Evolutionary conservation across 1,139 yeast species (phyloP).

Genomic region (Yamadazyma kanchanaburiensis): DNA sequence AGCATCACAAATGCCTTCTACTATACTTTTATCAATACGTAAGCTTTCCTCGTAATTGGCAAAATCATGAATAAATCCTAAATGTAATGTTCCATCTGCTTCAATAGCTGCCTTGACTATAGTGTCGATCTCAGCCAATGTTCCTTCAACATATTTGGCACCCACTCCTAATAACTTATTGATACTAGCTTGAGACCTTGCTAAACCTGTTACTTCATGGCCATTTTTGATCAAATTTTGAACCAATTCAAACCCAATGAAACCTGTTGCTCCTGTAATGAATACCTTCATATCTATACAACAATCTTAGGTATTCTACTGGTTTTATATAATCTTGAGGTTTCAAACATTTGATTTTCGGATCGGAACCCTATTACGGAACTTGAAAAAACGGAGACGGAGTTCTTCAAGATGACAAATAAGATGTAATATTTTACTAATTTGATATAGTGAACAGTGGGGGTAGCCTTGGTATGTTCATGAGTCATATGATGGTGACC

Average conservation of each 20-base stretch:
- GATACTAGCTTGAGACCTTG: slow-evolving; percentile 19
- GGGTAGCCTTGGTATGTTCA: too few relatives aligned
- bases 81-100: slow-evolving; percentile 29
- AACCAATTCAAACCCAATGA: slow-evolving; percentile 31
- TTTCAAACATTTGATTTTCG: too few relatives aligned
- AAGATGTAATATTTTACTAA: too few relatives aligned
- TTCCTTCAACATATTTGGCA: slow-evolving; percentile 19
- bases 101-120: slow-evolving; percentile 19
- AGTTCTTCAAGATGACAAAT: too few relatives aligned
- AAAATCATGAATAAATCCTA: slow-evolving; percentile 27
- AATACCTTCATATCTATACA: slow-evolving; percentile 23
- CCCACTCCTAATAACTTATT: slow-evolving; percentile 17
- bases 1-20: slow-evolving; percentile 17
- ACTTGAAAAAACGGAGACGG: too few relatives aligned
- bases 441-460: too few relatives aligned
- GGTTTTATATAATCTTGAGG: too few relatives aligned
- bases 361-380: too few relatives aligned
- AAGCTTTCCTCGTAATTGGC: slow-evolving; percentile 6
- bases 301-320: too few relatives aligned
- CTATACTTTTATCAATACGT: slow-evolving; percentile 17
- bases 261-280: slow-evolving; percentile 41
- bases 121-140: slow-evolving; percentile 17
- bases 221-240: slow-evolving; percentile 21
- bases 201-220: slow-evolving; percentile 34
- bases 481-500: too few relatives aligned